phyloP scores from a whole-genome alignment of 2,329 filamentous ascomycete species.

The Monilinia fructicola region DNA sequence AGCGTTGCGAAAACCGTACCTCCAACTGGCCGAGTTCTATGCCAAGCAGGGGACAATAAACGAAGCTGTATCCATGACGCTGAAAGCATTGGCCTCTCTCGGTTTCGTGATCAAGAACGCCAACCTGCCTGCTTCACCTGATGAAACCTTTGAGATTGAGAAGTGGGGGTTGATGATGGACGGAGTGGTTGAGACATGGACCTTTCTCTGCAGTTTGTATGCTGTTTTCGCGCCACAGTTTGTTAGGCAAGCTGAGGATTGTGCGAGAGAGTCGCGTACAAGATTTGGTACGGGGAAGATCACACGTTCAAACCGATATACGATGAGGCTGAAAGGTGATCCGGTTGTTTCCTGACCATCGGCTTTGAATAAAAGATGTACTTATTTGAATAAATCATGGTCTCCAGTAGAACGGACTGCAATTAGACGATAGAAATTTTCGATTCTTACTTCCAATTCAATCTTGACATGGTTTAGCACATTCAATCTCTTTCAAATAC shows the following conservation, averaged over 20 bases:
- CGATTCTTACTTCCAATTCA: too few relatives aligned
- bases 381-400: too few relatives aligned
- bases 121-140: neutral
- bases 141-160: constrained; percentile 19
- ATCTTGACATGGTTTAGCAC: too few relatives aligned
- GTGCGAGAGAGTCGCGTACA: constrained; percentile 23
- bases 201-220: constrained; percentile 25
- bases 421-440: too few relatives aligned
- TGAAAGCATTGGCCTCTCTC: constrained; percentile 24
- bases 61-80: constrained; percentile 12
- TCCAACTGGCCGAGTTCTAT: constrained; percentile 22
- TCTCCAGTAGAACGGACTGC: too few relatives aligned
- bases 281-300: constrained; percentile 27
- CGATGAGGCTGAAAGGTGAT: neutral
- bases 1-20: constrained; percentile 24
- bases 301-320: constrained; percentile 26
- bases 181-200: constrained; percentile 20
- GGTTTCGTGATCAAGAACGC: constrained; percentile 26
- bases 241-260: constrained; percentile 4
- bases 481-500: too few relatives aligned
- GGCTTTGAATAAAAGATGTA: too few relatives aligned
- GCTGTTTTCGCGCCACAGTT: constrained; percentile 17
- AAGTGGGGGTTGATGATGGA: constrained; percentile 22
- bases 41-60: neutral
- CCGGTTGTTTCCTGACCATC: too few relatives aligned